Base-by-base conservation (phyloP, 2,329 filamentous ascomycete species). In the Botrytis sinoallii region DNA sequence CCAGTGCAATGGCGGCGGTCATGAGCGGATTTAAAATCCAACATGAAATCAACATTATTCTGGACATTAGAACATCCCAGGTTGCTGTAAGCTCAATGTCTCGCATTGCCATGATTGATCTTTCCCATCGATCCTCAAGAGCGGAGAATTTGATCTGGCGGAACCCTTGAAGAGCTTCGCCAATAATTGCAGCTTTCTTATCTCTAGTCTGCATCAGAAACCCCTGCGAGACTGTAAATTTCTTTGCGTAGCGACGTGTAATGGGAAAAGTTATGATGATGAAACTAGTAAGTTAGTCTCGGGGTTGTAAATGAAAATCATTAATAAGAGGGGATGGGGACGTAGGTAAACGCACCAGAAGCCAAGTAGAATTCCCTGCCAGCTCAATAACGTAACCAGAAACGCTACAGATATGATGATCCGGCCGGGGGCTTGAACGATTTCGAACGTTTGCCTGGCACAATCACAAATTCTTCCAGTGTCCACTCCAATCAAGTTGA, bases 121-220 rank as follows among this genome's bases (percentile, higher is more conserved):
- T 84, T 81, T 93, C 89, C 92, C 93, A 95, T 77, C 92, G 88
- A n/a, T 85, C 83, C 81, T 95, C 93, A 4, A 93, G 83, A 0
- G 92, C 92, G 0, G 92, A 91, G 77, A 95, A 94, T 80, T 95
- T 95, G 83, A 95, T 93, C 81, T 95, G 93, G 2, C 92, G 88
- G 75, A 95, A 94, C 7, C 93, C 92, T 75, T 92, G 88, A 0
- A 95, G 83, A 0, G 90, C 91, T 81, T 95, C 93, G 1, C 91
- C 92, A 48, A 95, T 86, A 22, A 93, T 86, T 1, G 88, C 90
- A 81, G 93, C 86, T 82, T 94, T 94, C 74, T 90, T 86, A 79
- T 95, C 93, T 48, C 92, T 86, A 42, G 89, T 85, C 80, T 91
- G 91, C 92, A 94, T 94, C 69, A 95, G 81, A 65, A 85, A 83